Base-by-base conservation (phyloP, 2,329 filamentous ascomycete genomes). In the Dothistroma pini region DNA sequence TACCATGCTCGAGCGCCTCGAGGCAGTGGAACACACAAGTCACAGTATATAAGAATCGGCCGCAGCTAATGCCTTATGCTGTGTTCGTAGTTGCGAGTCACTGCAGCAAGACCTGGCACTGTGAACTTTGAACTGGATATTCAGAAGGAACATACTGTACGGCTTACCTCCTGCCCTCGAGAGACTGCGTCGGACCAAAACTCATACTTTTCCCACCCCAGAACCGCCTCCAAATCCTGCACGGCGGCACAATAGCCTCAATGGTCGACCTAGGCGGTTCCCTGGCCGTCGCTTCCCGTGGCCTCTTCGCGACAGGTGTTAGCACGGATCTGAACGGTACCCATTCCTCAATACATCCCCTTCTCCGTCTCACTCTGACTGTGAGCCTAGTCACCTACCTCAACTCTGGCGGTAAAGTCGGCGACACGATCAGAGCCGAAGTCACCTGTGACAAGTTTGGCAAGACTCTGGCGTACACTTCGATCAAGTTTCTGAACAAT, bases 121-220 rank as follows among this genome's bases (percentile, higher is more conserved):
- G 89, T 93, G 22, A 83, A 89, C 63, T 92, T 93, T 72, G 89
- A 92, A 71, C 78, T 93, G 10, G 83, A 89, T 64, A 89, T 93
- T 63, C 78, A 86, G 56, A 86, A 88, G 65, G 83, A 91, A 63
- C 90, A 93, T 70, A 92, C 89, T 0, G 89, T 91, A 71, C 62
- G 81, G 51, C 21, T 22, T 14, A 4, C 44, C 12, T 63, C 41
- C 49, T 56, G 53, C 21, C 31, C 16, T 29, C n/a, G 8, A 34
- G 21, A 41, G 9, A 38, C 9, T 38, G 14, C 34, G 14, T 4
- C 3, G 10, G 10, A 16, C 10, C 34, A 11, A 16, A 4, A 38
- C 3, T 10, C 10, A 16, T 38, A 10, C 14, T 38, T 2, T 25
- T 34, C 4, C 21, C n/a, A 10, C 19, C 34, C 3, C 22, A 92